phyloP scores from a whole-genome alignment of 345 rosid species.

The Brassica incana region DNA sequence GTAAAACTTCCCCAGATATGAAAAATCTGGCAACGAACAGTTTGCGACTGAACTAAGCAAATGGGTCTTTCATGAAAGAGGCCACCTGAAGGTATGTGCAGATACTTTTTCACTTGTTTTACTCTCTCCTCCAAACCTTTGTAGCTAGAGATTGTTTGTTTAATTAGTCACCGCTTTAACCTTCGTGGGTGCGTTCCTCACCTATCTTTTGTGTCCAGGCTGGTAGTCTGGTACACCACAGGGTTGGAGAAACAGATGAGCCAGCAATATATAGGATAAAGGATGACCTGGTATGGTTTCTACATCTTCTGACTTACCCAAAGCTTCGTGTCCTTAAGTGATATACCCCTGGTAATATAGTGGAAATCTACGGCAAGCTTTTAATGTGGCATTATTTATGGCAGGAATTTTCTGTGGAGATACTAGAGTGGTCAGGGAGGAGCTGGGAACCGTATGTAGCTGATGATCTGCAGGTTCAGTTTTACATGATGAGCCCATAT shows the following conservation, averaged over 20 bases:
- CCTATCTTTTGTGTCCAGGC: conserved; percentile 44
- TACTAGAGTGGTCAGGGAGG: conserved; percentile 68
- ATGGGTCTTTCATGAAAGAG: conserved; percentile 80
- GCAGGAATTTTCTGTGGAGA: conserved; percentile 63
- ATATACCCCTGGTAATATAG: background rate
- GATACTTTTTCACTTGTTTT: conserved; percentile 15
- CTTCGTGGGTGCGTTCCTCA: conserved; percentile 15
- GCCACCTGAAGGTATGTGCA: conserved; percentile 57
- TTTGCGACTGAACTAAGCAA: conserved; percentile 72
- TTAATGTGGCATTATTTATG: conserved; percentile 15
- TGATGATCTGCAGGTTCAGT: conserved; percentile 67
- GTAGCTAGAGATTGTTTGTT: conserved; percentile 15
- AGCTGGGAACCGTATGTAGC: conserved; percentile 73
- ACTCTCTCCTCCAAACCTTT: background rate
- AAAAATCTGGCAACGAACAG: conserved; percentile 66
- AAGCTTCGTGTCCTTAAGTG: background rate
- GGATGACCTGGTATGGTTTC: conserved; percentile 57
- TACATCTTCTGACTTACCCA: conserved; percentile 5
- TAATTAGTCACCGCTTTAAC: background rate
- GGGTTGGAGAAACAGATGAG: conserved; percentile 61
- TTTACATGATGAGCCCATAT: conserved; percentile 81
- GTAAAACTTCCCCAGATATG: conserved; percentile 43
- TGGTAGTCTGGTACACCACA: conserved; percentile 51
- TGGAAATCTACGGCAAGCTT: conserved; percentile 18
- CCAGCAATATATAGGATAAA: conserved; percentile 66